Base-by-base conservation (phyloP, 2,329 filamentous ascomycete species). In the Phaeosphaeria sp. region DNA sequence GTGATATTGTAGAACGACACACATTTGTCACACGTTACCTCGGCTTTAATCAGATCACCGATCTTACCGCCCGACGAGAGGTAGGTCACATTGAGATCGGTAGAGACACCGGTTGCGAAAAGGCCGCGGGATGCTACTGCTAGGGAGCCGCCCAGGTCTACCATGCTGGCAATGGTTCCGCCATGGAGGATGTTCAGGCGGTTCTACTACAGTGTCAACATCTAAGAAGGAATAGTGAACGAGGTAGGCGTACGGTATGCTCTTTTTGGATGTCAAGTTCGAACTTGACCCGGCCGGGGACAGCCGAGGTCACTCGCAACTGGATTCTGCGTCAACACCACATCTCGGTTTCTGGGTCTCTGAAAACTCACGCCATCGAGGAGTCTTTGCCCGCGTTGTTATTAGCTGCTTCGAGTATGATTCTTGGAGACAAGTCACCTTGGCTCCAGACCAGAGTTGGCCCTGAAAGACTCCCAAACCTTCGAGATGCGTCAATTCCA, bases 391-490 rank as follows among this genome's bases (percentile, higher is more conserved):
- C 9, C 3, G 3, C 21, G 9, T 24, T 2, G 22, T 48, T 4
- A 40, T 60, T 17, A 61, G 55, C 30, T n/a, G 6, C 42, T 18
- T 42, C 9, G 5, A 43, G 8, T 22, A 33, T 30, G 13, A 20
- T n/a, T 40, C 39, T 1, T 5, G 20, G 18, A 25, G 13, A n/a
- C 18, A 39, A 52, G 27, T 46, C 81, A 96, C 93, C 91, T 91
- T 75, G 92, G 92, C 77, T 97, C 94, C 20, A 98, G 80, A 6
- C 93, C 93, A 5, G 93, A 97, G 63, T 92, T 91, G 65, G 86
- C 86, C 80, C 91, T 87, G 77, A 97, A 97, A 1, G 91, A 93
- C 75, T 91, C 90, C 82, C 92, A 86, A 47, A 96, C 92, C 92
- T 95, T 57, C 18, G 57, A 40, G 49, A 52, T 52, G 20, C 49